A percentile compares a stretch with the other conserved stretches of the same genome.
These are phyloP conservation scores for Boletellus ananiceps DNA, from an alignment of 768 basidiomycete species.

Conservation along the genomic window DNA sequence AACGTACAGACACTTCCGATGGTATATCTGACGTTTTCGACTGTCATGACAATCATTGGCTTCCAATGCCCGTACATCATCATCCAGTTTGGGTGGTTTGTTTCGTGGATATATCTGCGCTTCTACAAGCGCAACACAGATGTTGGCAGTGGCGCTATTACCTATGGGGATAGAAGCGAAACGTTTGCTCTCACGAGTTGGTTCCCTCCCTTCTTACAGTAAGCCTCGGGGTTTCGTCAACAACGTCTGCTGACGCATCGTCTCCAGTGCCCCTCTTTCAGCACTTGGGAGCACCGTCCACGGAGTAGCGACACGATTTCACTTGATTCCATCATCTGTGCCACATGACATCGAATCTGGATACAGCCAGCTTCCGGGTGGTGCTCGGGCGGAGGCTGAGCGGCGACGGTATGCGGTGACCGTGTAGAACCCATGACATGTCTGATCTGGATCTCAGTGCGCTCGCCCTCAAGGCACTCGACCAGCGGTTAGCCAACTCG, in stretches of 20 bases:
- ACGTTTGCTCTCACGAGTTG: conserved; percentile 93
- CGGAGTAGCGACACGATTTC: conserved; percentile 60
- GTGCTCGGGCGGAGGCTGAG: conserved; percentile 94
- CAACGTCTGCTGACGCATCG: conserved; percentile 1
- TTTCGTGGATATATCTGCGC: conserved; percentile 90
- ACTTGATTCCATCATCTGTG: conserved; percentile 63
- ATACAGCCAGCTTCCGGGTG: conserved; percentile 76
- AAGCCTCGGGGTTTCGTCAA: conserved; percentile 30
- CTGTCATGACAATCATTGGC: conserved; percentile 75
- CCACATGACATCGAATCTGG: conserved; percentile 66
- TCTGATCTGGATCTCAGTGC: conserved; percentile 51
- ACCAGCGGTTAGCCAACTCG: conserved; percentile 80
- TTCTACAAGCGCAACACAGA: conserved; percentile 93
- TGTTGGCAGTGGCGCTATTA: conserved; percentile 53
- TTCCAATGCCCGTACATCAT: conserved; percentile 88
- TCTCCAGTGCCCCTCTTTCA: conserved; percentile 63
- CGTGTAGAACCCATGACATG: not conserved
- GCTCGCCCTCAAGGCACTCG: conserved; percentile 93
- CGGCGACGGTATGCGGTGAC: conserved; percentile 65
- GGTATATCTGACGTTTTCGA: conserved; percentile 87
- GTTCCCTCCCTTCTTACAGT: conserved; percentile 98
- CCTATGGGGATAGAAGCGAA: conserved; percentile 92
- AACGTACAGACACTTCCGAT: conserved; percentile 80
- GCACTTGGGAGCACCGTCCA: conserved; percentile 64
- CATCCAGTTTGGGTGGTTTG: conserved; percentile 99